These are phyloP conservation scores for Ceratobasidium sp. DNA, from an alignment of 1,284 basidiomycete genomes.

Conservation along the genomic window DNA sequence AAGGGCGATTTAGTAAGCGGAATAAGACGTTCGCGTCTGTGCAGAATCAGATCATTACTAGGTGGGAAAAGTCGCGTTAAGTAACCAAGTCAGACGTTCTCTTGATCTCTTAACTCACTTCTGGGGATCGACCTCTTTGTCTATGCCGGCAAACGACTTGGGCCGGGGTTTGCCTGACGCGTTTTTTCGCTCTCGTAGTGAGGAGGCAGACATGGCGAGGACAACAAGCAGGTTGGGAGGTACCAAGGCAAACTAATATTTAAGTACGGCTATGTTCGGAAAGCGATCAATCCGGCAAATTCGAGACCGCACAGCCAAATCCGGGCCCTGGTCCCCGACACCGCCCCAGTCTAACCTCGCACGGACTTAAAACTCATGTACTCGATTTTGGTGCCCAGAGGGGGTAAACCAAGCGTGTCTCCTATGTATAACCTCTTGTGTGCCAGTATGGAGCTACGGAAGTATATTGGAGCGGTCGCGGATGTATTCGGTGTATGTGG, in stretches of 20 bases:
- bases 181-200: slow-evolving; percentile 22
- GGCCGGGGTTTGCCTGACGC: slow-evolving; percentile 7
- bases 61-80: not conserved
- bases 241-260: not conserved
- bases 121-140: slow-evolving; percentile 26
- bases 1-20: slow-evolving; percentile 36
- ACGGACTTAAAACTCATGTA: not conserved
- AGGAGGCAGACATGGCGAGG: slow-evolving; percentile 26
- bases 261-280: slow-evolving; percentile 5
- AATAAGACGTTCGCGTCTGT: slow-evolving; percentile 39
- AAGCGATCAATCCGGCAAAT: slow-evolving; percentile 30
- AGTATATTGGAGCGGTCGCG: not conserved
- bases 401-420: not conserved
- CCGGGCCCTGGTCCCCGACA: not conserved
- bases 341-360: not conserved
- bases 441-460: not conserved
- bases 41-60: slow-evolving; percentile 41
- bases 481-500: not conserved
- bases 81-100: not conserved
- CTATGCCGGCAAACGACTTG: slow-evolving; percentile 30
- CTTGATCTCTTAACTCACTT: not conserved
- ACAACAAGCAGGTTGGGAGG: not conserved
- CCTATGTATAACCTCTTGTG: no score
- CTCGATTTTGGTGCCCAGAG: not conserved
- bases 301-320: slow-evolving; percentile 1